Conservation (phyloP, 2,329 filamentous ascomycete species). For the Tolypocladium cylindrosporum region DNA sequence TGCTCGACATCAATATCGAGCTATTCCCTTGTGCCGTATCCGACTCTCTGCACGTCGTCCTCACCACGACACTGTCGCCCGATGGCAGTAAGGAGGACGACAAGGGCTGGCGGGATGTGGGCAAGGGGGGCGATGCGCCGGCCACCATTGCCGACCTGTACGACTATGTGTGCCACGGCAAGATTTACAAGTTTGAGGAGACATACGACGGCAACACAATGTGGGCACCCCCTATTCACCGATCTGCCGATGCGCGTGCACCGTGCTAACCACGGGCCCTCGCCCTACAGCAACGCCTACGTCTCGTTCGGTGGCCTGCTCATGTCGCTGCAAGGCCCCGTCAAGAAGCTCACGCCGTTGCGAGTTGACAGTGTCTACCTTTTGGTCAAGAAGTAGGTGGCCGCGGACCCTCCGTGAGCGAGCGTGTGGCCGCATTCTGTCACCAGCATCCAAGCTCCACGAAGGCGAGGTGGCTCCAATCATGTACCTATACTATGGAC, state of each 20-base stretch:
- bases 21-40: slow-evolving; percentile 69
- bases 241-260: not conserved
- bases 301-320: slow-evolving; percentile 88
- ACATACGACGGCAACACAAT: slow-evolving; percentile 70
- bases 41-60: slow-evolving; percentile 69
- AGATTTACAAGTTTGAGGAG: slow-evolving; percentile 83
- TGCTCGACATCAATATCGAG: slow-evolving; percentile 89
- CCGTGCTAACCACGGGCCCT: not conserved
- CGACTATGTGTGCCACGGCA: slow-evolving; percentile 82
- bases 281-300: slow-evolving; percentile 66
- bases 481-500: not conserved
- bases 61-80: slow-evolving; percentile 77
- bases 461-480: not conserved
- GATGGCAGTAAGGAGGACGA: slow-evolving; percentile 73
- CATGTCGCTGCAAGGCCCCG: slow-evolving; percentile 84
- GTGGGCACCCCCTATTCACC: slow-evolving; percentile 32
- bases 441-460: not conserved
- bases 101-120: slow-evolving; percentile 73
- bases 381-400: slow-evolving; percentile 64
- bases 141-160: slow-evolving; percentile 65
- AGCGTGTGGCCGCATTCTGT: not conserved
- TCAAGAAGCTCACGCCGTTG: slow-evolving; percentile 87
- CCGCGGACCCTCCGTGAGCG: not conserved
- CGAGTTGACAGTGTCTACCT: slow-evolving; percentile 92
- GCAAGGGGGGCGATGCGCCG: slow-evolving; percentile 41